Percentiles rank a stretch among this genome's conserved stretches.
Evolutionary conservation across 371 early-diverging fungal genomes (phyloP).

Genomic region (Mortierella sp.): DNA sequence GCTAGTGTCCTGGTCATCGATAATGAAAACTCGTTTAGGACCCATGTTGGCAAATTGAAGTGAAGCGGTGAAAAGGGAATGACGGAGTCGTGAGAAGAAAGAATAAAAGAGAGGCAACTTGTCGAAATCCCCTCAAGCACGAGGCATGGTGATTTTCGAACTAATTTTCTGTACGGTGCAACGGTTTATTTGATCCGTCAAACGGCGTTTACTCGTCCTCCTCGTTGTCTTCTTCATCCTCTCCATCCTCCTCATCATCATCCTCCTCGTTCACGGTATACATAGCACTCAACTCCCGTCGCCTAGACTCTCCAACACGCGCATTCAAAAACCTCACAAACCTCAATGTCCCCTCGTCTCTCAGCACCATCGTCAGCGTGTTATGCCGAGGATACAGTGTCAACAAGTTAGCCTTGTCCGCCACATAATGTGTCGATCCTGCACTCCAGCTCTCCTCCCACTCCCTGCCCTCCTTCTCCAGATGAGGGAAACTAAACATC

Average conservation of each 20-base stretch:
- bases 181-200: constrained; percentile 6
- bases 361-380: constrained; percentile 64
- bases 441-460: constrained; percentile 65
- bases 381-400: constrained; percentile 64
- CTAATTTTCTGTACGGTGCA: too few relatives aligned
- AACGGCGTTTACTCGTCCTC: not conserved
- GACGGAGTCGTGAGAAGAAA: too few relatives aligned
- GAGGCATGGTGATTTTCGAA: too few relatives aligned
- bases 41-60: too few relatives aligned
- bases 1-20: too few relatives aligned
- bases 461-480: constrained; percentile 20
- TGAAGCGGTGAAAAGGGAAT: too few relatives aligned
- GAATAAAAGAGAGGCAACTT: too few relatives aligned
- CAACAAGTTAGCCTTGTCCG: constrained; percentile 66
- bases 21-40: too few relatives aligned
- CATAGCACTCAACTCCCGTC: constrained; percentile 49
- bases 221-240: constrained; percentile 18
- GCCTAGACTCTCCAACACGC: constrained; percentile 52
- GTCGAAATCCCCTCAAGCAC: too few relatives aligned
- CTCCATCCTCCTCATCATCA: constrained; percentile 46
- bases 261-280: constrained; percentile 47
- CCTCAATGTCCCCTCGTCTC: constrained; percentile 65
- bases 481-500: constrained; percentile 56
- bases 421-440: constrained; percentile 70
- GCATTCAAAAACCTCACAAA: constrained; percentile 68